Conservation (phyloP, 768 basidiomycete species). For the Candolleomyces eurysporus region DNA sequence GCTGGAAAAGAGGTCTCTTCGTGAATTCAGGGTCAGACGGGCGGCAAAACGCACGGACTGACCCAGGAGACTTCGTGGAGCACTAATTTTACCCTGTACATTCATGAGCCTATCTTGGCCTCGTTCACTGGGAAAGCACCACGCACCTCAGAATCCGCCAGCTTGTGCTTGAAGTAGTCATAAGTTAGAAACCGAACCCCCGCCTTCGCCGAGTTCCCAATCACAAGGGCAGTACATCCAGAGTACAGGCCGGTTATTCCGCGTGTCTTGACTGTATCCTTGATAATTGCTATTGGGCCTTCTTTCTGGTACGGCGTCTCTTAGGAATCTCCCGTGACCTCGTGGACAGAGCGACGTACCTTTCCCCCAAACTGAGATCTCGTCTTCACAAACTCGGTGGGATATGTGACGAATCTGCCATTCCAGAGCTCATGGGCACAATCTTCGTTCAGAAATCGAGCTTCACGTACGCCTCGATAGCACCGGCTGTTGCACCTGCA, state of each 20-base stretch:
- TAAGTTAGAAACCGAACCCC: constrained; percentile 96
- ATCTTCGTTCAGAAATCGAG: constrained; percentile 2
- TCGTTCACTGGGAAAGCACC: neutral
- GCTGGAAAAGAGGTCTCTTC: constrained; percentile 35
- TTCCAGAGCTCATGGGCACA: constrained; percentile 35
- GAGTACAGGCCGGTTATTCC: constrained; percentile 90
- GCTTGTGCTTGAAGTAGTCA: constrained; percentile 81
- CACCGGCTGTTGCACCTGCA: constrained; percentile 91
- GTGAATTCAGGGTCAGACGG: neutral
- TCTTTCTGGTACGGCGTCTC: constrained; percentile 39
- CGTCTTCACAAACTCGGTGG: constrained; percentile 92
- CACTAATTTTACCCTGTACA: constrained; percentile 84
- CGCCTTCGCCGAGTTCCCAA: constrained; percentile 92
- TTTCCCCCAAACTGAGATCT: constrained; percentile 87
- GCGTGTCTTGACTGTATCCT: constrained; percentile 67
- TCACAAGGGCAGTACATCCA: constrained; percentile 83
- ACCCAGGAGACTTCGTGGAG: constrained; percentile 84
- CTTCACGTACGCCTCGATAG: constrained; percentile 78
- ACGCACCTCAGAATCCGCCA: constrained; percentile 81
- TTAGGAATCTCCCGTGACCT: neutral
- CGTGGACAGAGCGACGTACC: constrained; percentile 33
- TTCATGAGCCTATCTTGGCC: constrained; percentile 1
- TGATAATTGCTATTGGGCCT: constrained; percentile 70
- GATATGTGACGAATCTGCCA: constrained; percentile 78
- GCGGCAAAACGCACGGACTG: constrained; percentile 7